Evolutionary conservation across 108 stramenopile genomes (phyloP).

Genomic region (Skeletonema potamos): DNA sequence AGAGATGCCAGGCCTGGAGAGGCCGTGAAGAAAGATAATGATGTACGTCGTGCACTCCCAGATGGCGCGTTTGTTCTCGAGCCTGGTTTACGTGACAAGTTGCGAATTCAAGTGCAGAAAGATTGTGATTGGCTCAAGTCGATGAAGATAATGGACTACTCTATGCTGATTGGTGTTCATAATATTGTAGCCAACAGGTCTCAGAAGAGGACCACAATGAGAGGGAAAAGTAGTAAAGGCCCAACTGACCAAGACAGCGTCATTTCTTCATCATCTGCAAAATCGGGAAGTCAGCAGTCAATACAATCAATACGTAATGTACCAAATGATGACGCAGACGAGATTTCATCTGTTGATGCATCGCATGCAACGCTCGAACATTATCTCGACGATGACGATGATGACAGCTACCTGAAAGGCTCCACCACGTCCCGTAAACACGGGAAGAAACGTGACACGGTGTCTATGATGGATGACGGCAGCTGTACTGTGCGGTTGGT

Average conservation of each 20-base stretch:
- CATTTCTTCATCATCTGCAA: background rate
- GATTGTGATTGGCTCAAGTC: conserved; percentile 80
- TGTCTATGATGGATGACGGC: conserved; percentile 11
- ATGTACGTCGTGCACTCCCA: conserved; percentile 62
- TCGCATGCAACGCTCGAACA: conserved; percentile 23
- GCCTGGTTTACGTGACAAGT: conserved; percentile 46
- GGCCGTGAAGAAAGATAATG: conserved; percentile 91
- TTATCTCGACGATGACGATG: conserved; percentile 66
- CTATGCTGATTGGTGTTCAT: conserved; percentile 90
- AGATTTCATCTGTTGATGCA: conserved; percentile 30
- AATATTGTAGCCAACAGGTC: conserved; percentile 58
- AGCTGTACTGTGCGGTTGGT: conserved; percentile 8
- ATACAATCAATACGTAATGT: background rate
- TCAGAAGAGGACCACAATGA: conserved; percentile 12
- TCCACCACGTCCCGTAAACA: conserved; percentile 26
- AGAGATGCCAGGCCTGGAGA: conserved; percentile 80
- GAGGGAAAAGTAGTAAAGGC: conserved; percentile 1
- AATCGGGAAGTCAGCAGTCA: conserved; percentile 18
- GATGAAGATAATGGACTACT: conserved; percentile 97
- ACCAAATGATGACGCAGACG: conserved; percentile 18
- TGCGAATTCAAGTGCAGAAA: conserved; percentile 68
- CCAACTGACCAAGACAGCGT: conserved; percentile 2
- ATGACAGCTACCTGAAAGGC: conserved; percentile 79
- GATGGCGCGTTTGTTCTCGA: conserved; percentile 65
- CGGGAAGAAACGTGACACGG: conserved; percentile 10